phyloP scores from a whole-genome alignment of 345 rosid genomes.

The Melastoma malabathricum region DNA sequence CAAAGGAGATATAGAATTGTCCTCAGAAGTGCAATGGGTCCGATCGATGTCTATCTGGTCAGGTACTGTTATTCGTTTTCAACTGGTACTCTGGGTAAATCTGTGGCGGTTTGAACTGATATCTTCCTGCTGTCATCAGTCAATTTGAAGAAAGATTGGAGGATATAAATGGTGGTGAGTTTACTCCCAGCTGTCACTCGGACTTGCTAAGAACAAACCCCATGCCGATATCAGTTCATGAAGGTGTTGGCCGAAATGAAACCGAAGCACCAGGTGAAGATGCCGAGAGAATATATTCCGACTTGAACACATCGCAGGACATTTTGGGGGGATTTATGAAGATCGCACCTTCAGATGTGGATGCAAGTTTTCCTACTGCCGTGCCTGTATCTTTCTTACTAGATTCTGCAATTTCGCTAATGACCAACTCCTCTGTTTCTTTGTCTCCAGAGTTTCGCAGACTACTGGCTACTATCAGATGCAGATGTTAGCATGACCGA shows the following conservation, averaged over 20 bases:
- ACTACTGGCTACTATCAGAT: constrained; percentile 94
- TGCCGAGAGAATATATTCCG: constrained; percentile 35
- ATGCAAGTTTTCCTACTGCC: constrained; percentile 36
- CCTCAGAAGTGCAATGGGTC: constrained; percentile 94
- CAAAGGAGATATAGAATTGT: constrained; percentile 91
- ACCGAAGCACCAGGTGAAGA: constrained; percentile 35
- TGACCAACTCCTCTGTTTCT: not conserved
- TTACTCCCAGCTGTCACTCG: constrained; percentile 39
- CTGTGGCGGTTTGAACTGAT: too few species aligned
- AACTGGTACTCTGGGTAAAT: too few species aligned
- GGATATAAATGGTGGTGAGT: constrained; percentile 56
- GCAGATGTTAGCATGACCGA: constrained; percentile 79
- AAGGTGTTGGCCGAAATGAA: constrained; percentile 41
- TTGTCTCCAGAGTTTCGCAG: constrained; percentile 35
- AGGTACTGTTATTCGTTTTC: constrained; percentile 30
- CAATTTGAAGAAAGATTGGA: constrained; percentile 89
- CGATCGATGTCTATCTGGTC: constrained; percentile 91
- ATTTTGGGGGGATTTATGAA: constrained; percentile 82
- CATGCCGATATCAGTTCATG: constrained; percentile 16
- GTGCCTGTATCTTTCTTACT: too few species aligned
- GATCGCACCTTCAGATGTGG: constrained; percentile 79
- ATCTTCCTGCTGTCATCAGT: constrained; percentile 18
- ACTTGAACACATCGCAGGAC: constrained; percentile 50
- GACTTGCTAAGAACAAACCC: constrained; percentile 33
- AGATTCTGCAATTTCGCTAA: too few species aligned